Conservation (phyloP, 2,329 filamentous ascomycete species). For the Penicillium corylophilum region DNA sequence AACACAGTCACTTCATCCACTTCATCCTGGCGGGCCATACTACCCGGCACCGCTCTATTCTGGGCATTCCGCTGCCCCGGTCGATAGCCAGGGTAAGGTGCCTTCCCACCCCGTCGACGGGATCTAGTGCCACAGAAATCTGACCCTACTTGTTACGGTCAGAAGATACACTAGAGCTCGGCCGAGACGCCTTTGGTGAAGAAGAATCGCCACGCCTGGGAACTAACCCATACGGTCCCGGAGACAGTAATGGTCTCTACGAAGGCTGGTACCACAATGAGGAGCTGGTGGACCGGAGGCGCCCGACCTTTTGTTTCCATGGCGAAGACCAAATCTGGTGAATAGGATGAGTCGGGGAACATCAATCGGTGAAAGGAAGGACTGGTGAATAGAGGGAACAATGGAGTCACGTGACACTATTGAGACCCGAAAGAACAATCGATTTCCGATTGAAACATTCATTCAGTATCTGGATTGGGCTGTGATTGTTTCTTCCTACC, state of each 20-base stretch:
- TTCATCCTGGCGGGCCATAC: conserved; percentile 49
- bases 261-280: conserved; percentile 18
- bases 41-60: conserved; percentile 38
- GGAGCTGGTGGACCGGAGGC: conserved; percentile 16
- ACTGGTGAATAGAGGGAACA: background rate
- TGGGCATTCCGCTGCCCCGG: conserved; percentile 8
- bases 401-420: background rate
- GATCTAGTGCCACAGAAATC: conserved; percentile 9
- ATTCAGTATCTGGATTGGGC: background rate
- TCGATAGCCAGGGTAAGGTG: conserved; percentile 27
- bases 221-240: conserved; percentile 10
- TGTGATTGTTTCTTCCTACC: background rate
- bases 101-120: conserved; percentile 11
- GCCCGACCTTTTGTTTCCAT: conserved; percentile 24
- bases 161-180: conserved; percentile 10
- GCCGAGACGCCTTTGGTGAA: conserved; percentile 1
- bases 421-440: background rate
- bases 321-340: conserved; percentile 19
- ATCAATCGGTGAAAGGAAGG: background rate
- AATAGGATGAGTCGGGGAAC: background rate
- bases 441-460: background rate
- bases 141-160: conserved; percentile 11
- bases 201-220: conserved; percentile 14
- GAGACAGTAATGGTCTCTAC: conserved; percentile 20
- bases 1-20: conserved; percentile 46